A percentile compares a stretch with the other conserved stretches of the same genome.
Evolutionary conservation across 2,329 filamentous ascomycete species (phyloP).

Genomic region (Biscogniauxia mediterranea): DNA sequence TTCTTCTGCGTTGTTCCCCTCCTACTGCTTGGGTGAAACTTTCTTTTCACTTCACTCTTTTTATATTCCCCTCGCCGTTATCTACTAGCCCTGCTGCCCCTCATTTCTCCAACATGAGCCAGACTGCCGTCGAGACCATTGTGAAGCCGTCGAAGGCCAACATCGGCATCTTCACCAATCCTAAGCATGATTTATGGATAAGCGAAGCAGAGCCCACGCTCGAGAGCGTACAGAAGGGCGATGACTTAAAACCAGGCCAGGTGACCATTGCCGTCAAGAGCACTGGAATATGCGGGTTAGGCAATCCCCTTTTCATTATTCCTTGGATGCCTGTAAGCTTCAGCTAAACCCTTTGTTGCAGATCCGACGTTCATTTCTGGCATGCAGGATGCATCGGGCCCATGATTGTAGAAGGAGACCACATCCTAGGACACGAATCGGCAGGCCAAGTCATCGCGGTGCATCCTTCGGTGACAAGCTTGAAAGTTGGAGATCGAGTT

Average conservation of each 20-base stretch:
- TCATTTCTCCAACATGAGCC: slow-evolving; percentile 24
- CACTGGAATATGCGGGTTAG: slow-evolving; percentile 91
- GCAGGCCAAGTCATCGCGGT: slow-evolving; percentile 80
- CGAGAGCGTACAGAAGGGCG: slow-evolving; percentile 68
- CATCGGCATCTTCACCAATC: slow-evolving; percentile 95
- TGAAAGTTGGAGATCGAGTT: slow-evolving; percentile 85
- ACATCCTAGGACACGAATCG: slow-evolving; percentile 93
- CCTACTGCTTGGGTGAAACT: slow-evolving; percentile 15
- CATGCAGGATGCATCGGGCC: slow-evolving; percentile 91
- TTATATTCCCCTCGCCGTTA: neutral
- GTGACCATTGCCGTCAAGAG: slow-evolving; percentile 87
- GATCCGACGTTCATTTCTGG: slow-evolving; percentile 97
- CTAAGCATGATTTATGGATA: slow-evolving; percentile 87
- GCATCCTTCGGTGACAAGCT: slow-evolving; percentile 72
- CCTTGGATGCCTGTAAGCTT: neutral
- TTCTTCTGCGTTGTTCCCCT: slow-evolving; percentile 19
- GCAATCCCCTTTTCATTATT: slow-evolving; percentile 8
- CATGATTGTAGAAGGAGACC: slow-evolving; percentile 86
- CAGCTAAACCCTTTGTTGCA: slow-evolving; percentile 36
- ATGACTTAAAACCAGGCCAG: slow-evolving; percentile 73
- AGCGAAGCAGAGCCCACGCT: slow-evolving; percentile 72
- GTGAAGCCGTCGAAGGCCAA: slow-evolving; percentile 69
- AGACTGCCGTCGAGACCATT: slow-evolving; percentile 30
- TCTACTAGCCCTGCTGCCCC: slow-evolving; percentile 1
- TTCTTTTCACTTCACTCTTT: slow-evolving; percentile 8